Evolutionary conservation across 805 yeast species (phyloP), one percentile per base, ranked within the genome.

Genomic region (Myxozyma melibiosi): DNA sequence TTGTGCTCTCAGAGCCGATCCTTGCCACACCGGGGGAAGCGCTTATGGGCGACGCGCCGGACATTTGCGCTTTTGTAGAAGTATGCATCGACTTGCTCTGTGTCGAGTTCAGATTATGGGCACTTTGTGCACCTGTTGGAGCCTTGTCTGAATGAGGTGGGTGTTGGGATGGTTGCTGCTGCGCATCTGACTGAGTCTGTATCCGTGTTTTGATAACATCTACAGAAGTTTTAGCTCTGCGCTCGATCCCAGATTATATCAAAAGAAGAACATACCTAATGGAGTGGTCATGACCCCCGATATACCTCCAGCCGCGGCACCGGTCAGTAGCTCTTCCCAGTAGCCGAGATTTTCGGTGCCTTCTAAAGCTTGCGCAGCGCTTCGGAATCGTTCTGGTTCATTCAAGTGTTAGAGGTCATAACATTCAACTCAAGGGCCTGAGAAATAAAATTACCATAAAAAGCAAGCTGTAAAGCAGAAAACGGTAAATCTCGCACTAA

Each of bases 231-330:
- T 55, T 37, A 50, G 59, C 28, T 25, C 11, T 7, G 22, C 14
- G n/a, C 13, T 35, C n/a, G 18, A 8, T 3, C n/a, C 5, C 22
- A 33, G 6, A 40, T 2, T 31, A 9, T 8, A 35, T 9, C n/a
- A 11, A 0, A 3, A 33, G 9, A 8, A 20, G 20, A 25, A n/a
- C 53, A 18, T 37, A 58, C 63, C 97, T 62, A 89, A 73, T 0
- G 97, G 97, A 0, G 97, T 91, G 0, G 97, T 91, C 20, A 91
- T 67, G 0, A 82, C 78, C 1, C 97, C 97, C 0, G 97, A 96
- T 27, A 90, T 73, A 0, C 96, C 96, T 64, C 97, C 97, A 1
- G 99, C 98, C 0, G 89, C 84, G 0, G 97, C 98, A 53, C 99
- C 99, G 0, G 97, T 90, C 13, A 80, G 59, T 27, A 94, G 75